Evolutionary conservation across 2,329 filamentous ascomycete species (phyloP).

Genomic region (Stemphylium lycopersici): DNA sequence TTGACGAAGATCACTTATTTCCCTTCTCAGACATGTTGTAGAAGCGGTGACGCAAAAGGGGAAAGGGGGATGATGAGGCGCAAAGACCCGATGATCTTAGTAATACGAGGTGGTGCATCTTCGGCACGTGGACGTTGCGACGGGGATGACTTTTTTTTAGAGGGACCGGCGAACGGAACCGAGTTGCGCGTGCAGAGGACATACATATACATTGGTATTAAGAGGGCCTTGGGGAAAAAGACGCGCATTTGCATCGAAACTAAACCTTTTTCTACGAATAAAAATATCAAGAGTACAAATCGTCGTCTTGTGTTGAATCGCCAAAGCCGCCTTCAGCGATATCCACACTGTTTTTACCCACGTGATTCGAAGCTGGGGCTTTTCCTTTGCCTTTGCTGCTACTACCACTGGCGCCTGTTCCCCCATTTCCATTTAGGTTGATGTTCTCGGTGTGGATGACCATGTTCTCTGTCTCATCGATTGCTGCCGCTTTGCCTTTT

Average conservation of each 20-base stretch:
- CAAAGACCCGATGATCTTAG: no score
- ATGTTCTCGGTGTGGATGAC: conserved; percentile 51
- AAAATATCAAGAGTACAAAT: conserved; percentile 48
- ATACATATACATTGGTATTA: background rate
- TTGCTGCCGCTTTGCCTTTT: conserved; percentile 37
- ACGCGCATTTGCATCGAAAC: background rate
- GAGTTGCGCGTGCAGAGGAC: no score
- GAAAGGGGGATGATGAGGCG: no score
- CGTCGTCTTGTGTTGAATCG: conserved; percentile 49
- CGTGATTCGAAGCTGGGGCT: conserved; percentile 41
- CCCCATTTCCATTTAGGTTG: conserved; percentile 33
- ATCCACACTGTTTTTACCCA: conserved; percentile 41
- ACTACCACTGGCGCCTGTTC: conserved; percentile 10
- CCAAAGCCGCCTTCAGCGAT: conserved; percentile 49
- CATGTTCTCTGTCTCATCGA: conserved; percentile 48
- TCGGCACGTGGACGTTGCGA: background rate
- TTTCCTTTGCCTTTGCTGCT: conserved; percentile 43
- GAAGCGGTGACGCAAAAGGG: background rate
- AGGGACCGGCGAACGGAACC: no score
- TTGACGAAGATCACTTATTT: no score
- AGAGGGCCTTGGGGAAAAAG: background rate
- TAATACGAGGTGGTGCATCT: no score
- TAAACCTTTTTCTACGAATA: background rate
- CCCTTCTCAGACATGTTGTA: no score
- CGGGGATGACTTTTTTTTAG: background rate